Evolutionary conservation across 2,329 filamentous ascomycete genomes (phyloP), one percentile per base, ranked within the genome.

Genomic region (Penicillium sp.): DNA sequence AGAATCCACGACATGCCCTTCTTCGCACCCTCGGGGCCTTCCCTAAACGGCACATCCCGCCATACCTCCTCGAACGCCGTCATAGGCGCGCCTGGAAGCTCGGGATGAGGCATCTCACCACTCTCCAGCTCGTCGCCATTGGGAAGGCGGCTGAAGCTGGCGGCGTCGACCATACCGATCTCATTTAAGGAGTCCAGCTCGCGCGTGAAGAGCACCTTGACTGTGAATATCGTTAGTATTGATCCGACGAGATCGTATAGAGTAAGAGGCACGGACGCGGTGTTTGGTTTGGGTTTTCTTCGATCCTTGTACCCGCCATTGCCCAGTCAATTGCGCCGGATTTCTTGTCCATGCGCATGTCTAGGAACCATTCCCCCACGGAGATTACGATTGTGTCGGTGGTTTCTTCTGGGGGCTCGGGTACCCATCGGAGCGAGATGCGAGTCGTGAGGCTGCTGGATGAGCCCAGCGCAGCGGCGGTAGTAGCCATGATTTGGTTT

Each of bases 1-100:
- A 67, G 44, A 24, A 67, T 51, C 60, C 63, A 66, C 2, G 63
- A 65, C 5, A 65, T 26, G 2, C 59, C 58, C 4, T 41, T 48
- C 1, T 45, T 22, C 1, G 43, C 24, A 1, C 60, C 64, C 18
- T 65, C 58, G 0, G 66, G 68, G 2, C 67, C 61, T 2, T 50
- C 42, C 9, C 46, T 42, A 13, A 73, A 59, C 2, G 66, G 58
- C 2, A 70, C 62, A 34, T 81, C 77, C 1, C 68, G 64, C 84
- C 84, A 87, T 2, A 85, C 61, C 64, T 88, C 85, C 62, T 87
- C 83, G 53, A 89, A 88, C 6, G 62, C 56, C 1, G 60, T 60
- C 0, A 68, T 50, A 2, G 62, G 63, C 6, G 56, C 54, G 3
- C 63, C 65, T 1, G 64, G 59, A 0, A 64, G 44, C 51, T 71